Evolutionary conservation across 352 stramenopile genomes (phyloP).

Genomic region (Phytophthora syringae): DNA sequence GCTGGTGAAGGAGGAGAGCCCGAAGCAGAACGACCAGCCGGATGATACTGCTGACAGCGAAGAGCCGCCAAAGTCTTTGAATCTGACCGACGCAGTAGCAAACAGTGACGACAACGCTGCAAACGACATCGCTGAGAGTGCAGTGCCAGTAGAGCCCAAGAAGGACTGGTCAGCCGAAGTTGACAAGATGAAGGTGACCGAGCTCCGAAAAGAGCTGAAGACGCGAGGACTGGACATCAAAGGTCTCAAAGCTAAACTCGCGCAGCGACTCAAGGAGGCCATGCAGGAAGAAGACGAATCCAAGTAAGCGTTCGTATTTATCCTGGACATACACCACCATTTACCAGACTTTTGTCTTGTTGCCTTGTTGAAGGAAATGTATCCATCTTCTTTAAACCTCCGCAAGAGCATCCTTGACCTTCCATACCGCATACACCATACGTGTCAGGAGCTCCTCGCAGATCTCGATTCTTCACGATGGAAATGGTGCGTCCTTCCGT

Average conservation of each 20-base stretch:
- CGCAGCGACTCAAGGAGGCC: conserved; percentile 67
- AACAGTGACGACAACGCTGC: conserved; percentile 8
- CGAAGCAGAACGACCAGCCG: conserved; percentile 12
- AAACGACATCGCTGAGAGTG: neutral
- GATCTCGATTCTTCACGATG: conserved; percentile 40
- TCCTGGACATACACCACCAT: conserved; percentile 31
- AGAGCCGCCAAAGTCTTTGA: conserved; percentile 1
- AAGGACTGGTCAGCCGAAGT: conserved; percentile 33
- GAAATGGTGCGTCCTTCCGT: conserved; percentile 43
- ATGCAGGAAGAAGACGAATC: conserved; percentile 43
- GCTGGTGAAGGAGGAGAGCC: conserved; percentile 16
- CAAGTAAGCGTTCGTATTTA: conserved; percentile 49
- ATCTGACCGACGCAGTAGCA: neutral
- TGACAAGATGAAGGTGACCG: conserved; percentile 64
- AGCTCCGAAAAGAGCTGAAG: conserved; percentile 72
- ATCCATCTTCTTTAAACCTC: conserved; percentile 13
- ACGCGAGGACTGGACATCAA: conserved; percentile 75
- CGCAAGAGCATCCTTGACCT: conserved; percentile 3
- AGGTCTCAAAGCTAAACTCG: conserved; percentile 68
- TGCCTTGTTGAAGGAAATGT: conserved; percentile 9
- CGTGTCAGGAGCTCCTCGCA: conserved; percentile 37
- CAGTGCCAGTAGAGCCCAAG: conserved; percentile 5
- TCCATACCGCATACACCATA: conserved; percentile 19
- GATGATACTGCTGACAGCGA: neutral
- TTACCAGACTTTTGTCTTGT: too few species aligned